Percentiles rank a stretch among this genome's conserved stretches.
These are phyloP conservation scores for Russula emetica DNA, from an alignment of 768 basidiomycete species.

Conservation along the genomic window DNA sequence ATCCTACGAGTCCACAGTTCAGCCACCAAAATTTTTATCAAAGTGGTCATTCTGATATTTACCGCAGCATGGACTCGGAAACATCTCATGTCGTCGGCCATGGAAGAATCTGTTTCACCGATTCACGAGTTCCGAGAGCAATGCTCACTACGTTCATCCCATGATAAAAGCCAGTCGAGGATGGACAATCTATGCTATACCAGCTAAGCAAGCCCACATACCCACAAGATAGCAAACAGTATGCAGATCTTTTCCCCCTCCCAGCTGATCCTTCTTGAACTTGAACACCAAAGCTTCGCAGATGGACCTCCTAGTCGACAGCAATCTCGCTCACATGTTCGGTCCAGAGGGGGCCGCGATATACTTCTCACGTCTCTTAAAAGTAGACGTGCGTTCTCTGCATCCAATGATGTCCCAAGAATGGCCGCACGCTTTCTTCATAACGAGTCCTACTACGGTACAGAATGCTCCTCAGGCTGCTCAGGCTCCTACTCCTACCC, in stretches of 20 bases:
- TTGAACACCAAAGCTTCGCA: neutral
- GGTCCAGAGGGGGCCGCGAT: neutral
- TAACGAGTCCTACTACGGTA: neutral
- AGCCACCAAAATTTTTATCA: too few relatives aligned
- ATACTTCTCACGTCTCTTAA: slow-evolving; percentile 10
- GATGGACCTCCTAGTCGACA: slow-evolving; percentile 12
- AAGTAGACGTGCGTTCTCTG: neutral
- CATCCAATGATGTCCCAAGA: neutral
- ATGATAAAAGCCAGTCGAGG: too few relatives aligned
- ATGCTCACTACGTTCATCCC: too few relatives aligned
- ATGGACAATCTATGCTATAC: too few relatives aligned
- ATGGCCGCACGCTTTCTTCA: slow-evolving; percentile 10
- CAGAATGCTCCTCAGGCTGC: neutral
- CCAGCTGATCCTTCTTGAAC: neutral
- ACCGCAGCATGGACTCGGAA: too few relatives aligned
- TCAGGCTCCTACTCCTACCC: neutral
- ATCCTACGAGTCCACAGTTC: too few relatives aligned
- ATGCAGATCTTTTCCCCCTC: neutral
- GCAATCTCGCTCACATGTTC: slow-evolving; percentile 12
- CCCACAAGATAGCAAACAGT: neutral
- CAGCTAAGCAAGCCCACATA: neutral
- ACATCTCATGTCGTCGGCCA: too few relatives aligned
- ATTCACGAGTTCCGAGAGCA: too few relatives aligned
- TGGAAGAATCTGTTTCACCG: too few relatives aligned
- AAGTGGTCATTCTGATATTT: too few relatives aligned